Percentiles rank a stretch among this genome's conserved stretches.
These are phyloP conservation scores for Coemansia sp. DNA, from an alignment of 192 early-diverging fungal genomes.

Conservation along the genomic window DNA sequence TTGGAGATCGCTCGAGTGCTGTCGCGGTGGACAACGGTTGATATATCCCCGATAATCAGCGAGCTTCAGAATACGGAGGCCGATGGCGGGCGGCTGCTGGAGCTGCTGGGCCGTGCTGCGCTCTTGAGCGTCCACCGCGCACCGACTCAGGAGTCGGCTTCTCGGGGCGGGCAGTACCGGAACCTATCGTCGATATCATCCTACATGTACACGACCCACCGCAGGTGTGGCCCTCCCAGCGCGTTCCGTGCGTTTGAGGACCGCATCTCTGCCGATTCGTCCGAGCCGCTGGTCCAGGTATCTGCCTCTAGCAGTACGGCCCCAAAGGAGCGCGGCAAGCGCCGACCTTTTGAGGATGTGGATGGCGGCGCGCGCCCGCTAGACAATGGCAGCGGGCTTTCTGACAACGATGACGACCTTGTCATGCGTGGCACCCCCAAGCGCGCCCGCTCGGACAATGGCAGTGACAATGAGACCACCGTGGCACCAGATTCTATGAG, in stretches of 20 bases:
- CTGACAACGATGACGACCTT: conserved; percentile 5
- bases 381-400: conserved; percentile 7
- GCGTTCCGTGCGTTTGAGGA: conserved; percentile 35
- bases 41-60: conserved; percentile 14
- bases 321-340: background rate
- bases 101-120: conserved; percentile 25
- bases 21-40: conserved; percentile 29
- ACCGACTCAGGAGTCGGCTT: background rate
- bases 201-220: conserved; percentile 17
- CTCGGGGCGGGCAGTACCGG: conserved; percentile 9
- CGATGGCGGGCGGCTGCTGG: conserved; percentile 13
- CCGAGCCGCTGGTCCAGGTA: conserved; percentile 19
- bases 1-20: conserved; percentile 20
- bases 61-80: conserved; percentile 11
- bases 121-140: conserved; percentile 28
- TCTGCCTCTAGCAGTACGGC: too few species aligned
- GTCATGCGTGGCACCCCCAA: conserved; percentile 20
- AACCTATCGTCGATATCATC: conserved; percentile 31
- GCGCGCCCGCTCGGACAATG: conserved; percentile 36
- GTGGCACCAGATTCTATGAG: too few species aligned
- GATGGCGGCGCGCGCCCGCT: conserved; percentile 1
- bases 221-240: conserved; percentile 5
- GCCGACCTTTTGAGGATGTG: background rate
- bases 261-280: conserved; percentile 22
- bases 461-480: conserved; percentile 23